These are phyloP conservation scores for Leucogyrophana mollusca DNA, from an alignment of 768 basidiomycete species.

Conservation along the genomic window DNA sequence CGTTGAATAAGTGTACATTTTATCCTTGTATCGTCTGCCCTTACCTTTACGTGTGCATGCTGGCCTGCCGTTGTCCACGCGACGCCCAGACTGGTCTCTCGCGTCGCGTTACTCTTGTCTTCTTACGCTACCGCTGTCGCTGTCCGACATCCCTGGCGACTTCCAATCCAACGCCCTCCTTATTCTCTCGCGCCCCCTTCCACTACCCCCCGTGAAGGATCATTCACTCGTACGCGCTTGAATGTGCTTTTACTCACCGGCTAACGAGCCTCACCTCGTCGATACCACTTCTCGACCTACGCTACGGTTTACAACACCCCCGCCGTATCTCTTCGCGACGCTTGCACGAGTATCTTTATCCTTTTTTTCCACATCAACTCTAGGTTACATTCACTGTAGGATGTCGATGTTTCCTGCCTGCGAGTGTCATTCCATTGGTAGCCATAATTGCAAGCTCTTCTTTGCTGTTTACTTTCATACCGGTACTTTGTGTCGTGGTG, in stretches of 20 bases:
- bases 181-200: conserved; percentile 1
- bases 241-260: conserved; percentile 25
- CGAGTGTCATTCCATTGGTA: too few relatives aligned
- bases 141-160: conserved; percentile 9
- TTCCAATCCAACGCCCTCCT: neutral
- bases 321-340: neutral
- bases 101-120: conserved; percentile 11
- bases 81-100: conserved; percentile 26
- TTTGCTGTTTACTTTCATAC: too few relatives aligned
- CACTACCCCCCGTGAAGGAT: conserved; percentile 13
- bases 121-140: conserved; percentile 3
- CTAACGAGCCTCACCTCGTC: conserved; percentile 37
- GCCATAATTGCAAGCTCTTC: too few relatives aligned
- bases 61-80: conserved; percentile 20
- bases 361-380: neutral
- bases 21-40: conserved; percentile 8
- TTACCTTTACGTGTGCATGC: conserved; percentile 14
- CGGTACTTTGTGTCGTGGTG: too few relatives aligned
- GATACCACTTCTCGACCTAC: conserved; percentile 21
- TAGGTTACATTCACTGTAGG: too few relatives aligned
- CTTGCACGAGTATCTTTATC: neutral
- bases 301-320: neutral
- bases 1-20: conserved; percentile 18
- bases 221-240: conserved; percentile 9
- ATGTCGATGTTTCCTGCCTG: too few relatives aligned